Evolutionary conservation across 129 eudicot species (phyloP).

Genomic region (Pittosporum tobira): DNA sequence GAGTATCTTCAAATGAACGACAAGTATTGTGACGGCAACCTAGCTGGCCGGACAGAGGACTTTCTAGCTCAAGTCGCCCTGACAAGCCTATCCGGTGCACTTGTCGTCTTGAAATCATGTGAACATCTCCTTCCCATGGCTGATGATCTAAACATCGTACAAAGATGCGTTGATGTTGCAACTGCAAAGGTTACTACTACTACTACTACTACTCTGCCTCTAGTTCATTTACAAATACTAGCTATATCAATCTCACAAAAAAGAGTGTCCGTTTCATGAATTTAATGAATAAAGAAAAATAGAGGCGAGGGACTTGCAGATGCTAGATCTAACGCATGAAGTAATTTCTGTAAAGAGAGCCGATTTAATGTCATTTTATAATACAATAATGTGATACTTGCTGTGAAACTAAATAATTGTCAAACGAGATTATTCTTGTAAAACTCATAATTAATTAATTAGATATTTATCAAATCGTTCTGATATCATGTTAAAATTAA

Average conservation of each 20-base stretch:
- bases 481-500: no score
- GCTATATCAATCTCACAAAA: neutral
- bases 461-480: no score
- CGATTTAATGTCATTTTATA: no score
- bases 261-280: no score
- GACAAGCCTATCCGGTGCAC: conserved; percentile 77
- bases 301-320: no score
- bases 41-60: conserved; percentile 78
- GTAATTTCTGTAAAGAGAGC: no score
- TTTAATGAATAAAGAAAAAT: neutral
- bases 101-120: conserved; percentile 77
- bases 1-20: conserved; percentile 95
- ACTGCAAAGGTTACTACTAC: conserved; percentile 87
- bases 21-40: conserved; percentile 68
- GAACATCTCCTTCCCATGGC: conserved; percentile 80
- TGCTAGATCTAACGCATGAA: no score
- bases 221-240: neutral
- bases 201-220: no score
- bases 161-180: conserved; percentile 77
- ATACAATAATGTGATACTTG: no score
- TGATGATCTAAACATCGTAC: conserved; percentile 53
- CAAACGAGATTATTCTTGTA: no score
- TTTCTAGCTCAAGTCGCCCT: conserved; percentile 81
- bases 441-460: no score
- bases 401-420: no score